Conservation (phyloP, 2,329 filamentous ascomycete species). For the Aspergillus phoenicis region DNA sequence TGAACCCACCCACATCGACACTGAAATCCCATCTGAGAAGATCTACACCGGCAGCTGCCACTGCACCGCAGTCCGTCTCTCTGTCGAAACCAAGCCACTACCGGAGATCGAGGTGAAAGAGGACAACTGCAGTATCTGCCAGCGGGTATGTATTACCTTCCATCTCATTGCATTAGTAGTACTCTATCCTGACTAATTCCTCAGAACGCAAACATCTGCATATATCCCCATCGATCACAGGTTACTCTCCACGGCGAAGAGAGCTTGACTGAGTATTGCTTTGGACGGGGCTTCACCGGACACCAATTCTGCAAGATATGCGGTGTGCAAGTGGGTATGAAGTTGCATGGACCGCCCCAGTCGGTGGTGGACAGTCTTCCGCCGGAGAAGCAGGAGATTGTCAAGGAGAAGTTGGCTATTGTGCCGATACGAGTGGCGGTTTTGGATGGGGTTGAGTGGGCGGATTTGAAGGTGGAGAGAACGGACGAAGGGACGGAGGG, state of each 20-base stretch:
- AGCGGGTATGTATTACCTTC: background rate
- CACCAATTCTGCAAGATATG: background rate
- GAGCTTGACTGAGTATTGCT: background rate
- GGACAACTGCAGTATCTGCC: background rate
- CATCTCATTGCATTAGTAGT: background rate
- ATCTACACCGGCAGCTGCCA: background rate
- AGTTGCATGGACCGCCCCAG: background rate
- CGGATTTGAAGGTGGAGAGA: background rate
- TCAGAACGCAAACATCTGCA: background rate
- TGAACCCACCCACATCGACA: too few relatives aligned
- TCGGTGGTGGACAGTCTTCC: background rate
- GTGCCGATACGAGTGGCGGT: background rate
- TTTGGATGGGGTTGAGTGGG: background rate
- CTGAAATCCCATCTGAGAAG: background rate
- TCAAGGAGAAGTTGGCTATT: background rate
- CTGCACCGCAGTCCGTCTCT: background rate
- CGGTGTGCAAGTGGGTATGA: background rate
- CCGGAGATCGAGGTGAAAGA: background rate
- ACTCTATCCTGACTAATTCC: background rate
- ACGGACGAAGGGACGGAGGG: background rate
- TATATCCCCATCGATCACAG: background rate
- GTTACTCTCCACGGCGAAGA: background rate
- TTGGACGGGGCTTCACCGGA: background rate
- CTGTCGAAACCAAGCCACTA: background rate
- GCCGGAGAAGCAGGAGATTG: background rate